A percentile compares a stretch with the other conserved stretches of the same genome.
Conservation (phyloP, 1,284 basidiomycete genomes). For the Neolentinus lepideus region DNA sequence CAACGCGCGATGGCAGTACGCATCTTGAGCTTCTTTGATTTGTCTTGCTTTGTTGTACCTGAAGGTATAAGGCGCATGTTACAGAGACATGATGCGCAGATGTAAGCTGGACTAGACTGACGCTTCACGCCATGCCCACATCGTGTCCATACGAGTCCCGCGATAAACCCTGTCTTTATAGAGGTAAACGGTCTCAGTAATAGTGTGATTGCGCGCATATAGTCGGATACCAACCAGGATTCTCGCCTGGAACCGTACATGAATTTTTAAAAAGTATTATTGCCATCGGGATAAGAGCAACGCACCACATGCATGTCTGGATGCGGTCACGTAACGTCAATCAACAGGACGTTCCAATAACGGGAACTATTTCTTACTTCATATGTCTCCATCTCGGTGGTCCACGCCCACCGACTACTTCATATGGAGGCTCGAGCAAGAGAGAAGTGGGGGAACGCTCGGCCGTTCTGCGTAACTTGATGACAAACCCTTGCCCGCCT, state of each 20-base stretch:
- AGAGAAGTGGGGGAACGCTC: constrained; percentile 37
- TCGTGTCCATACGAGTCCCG: constrained; percentile 35
- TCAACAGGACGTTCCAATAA: neutral
- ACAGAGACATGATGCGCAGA: neutral
- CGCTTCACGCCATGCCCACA: constrained; percentile 35
- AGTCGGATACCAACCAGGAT: constrained; percentile 22
- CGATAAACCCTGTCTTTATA: constrained; percentile 18
- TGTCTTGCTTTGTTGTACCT: constrained; percentile 59
- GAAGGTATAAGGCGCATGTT: neutral
- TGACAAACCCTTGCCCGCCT: constrained; percentile 41
- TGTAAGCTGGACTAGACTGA: constrained; percentile 7
- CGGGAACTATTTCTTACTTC: constrained; percentile 22
- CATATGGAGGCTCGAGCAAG: constrained; percentile 38
- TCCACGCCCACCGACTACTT: constrained; percentile 21
- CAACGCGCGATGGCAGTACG: constrained; percentile 49
- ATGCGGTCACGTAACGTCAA: neutral
- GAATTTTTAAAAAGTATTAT: no score
- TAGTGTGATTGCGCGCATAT: neutral
- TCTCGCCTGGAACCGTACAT: no score
- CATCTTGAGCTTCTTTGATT: constrained; percentile 65
- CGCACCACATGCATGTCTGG: constrained; percentile 30
- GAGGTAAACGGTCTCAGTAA: neutral
- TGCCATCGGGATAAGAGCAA: neutral
- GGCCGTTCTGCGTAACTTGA: constrained; percentile 40
- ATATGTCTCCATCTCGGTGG: constrained; percentile 37